Conservation (phyloP, 768 basidiomycete genomes). For the Suillus clintonianus region DNA sequence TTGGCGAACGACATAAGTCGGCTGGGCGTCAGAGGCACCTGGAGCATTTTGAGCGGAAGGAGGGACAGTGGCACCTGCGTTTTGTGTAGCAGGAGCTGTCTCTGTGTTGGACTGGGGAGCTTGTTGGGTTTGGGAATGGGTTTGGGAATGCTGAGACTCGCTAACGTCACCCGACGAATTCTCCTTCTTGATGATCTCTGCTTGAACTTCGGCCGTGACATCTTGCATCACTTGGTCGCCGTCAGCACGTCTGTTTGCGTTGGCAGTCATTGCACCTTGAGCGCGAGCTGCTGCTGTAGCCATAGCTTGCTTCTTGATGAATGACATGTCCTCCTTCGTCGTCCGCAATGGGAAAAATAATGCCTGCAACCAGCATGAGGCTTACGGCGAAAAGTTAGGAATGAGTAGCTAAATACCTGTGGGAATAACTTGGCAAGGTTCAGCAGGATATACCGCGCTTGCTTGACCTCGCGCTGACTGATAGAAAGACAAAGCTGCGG, state of each 20-base stretch:
- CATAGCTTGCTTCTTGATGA: constrained; percentile 45
- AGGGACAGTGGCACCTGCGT: constrained; percentile 6
- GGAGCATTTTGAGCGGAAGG: constrained; percentile 15
- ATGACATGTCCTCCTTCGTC: constrained; percentile 66
- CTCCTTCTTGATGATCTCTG: constrained; percentile 29
- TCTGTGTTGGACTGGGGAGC: constrained; percentile 1
- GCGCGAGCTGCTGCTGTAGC: constrained; percentile 35
- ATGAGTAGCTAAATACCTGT: constrained; percentile 58
- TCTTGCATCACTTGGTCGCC: constrained; percentile 32
- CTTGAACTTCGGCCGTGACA: constrained; percentile 24
- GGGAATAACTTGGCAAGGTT: constrained; percentile 91
- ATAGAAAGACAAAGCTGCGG: constrained; percentile 92
- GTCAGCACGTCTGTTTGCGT: constrained; percentile 32
- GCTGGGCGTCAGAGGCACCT: constrained; percentile 22
- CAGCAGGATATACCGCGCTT: constrained; percentile 85
- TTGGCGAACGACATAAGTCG: constrained; percentile 50
- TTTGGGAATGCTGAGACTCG: constrained; percentile 24
- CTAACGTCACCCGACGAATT: constrained; percentile 17
- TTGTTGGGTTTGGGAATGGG: background rate
- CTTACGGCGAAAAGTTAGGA: background rate
- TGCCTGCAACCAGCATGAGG: constrained; percentile 52
- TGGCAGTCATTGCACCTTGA: constrained; percentile 26
- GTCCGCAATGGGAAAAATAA: constrained; percentile 95
- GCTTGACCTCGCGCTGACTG: constrained; percentile 89
- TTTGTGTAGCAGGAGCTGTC: constrained; percentile 14